phyloP scores from a whole-genome alignment of 306 rosid genomes.

The Cucurbita pepo region DNA sequence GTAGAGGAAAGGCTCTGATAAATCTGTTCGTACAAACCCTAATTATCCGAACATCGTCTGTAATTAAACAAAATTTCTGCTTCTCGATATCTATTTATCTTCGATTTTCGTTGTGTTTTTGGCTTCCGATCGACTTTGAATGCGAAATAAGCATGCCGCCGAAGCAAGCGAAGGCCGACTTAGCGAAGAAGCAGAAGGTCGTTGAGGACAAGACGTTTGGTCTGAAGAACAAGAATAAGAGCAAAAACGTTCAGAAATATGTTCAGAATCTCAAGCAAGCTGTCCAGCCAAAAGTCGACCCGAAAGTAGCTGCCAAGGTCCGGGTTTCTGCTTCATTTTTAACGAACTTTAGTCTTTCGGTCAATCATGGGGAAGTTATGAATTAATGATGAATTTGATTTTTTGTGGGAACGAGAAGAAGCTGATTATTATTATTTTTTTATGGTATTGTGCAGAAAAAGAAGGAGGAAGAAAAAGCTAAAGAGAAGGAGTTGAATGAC shows the following conservation, averaged over 20 bases:
- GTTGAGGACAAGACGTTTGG: slow-evolving; percentile 97
- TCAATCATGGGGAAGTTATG: neutral
- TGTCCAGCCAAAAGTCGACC: slow-evolving; percentile 50
- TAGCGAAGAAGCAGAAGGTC: slow-evolving; percentile 92
- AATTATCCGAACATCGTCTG: neutral
- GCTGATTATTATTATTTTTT: neutral
- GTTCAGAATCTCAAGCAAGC: slow-evolving; percentile 67
- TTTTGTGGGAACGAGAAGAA: neutral
- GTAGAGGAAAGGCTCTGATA: slow-evolving; percentile 1
- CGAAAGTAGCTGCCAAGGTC: slow-evolving; percentile 61
- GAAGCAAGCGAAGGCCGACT: slow-evolving; percentile 53
- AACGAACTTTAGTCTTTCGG: neutral
- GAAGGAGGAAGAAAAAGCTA: slow-evolving; percentile 93
- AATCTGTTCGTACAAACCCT: slow-evolving; percentile 11
- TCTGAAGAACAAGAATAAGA: slow-evolving; percentile 85
- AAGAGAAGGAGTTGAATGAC: slow-evolving; percentile 86
- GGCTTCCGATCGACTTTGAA: neutral
- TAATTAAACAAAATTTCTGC: neutral
- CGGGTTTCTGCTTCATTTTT: neutral
- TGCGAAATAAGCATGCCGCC: slow-evolving; percentile 67
- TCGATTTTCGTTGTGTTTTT: neutral
- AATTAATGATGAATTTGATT: neutral
- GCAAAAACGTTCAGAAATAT: slow-evolving; percentile 77
- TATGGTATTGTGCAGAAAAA: slow-evolving; percentile 44
- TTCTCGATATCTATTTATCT: neutral